Evolutionary conservation across 1,139 yeast genomes (phyloP), one percentile per base, ranked within the genome.

Genomic region (Geotrichum carabidarum): DNA sequence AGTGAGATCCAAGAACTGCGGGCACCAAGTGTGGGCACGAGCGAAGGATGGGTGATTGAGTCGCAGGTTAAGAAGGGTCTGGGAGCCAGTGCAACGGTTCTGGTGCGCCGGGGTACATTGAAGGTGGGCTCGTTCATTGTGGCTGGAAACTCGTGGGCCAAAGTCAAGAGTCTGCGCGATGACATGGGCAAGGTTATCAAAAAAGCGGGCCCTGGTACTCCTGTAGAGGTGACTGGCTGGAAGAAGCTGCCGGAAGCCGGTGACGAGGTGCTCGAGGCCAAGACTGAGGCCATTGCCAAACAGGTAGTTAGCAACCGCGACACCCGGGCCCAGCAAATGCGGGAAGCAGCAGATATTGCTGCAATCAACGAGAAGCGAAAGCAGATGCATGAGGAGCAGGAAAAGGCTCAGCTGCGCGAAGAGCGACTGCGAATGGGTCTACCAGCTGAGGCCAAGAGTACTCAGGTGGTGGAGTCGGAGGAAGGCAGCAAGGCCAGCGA

Each of bases 141-240:
- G 8, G 93, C 96, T 1, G 98, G 98, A 4, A 78, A 78, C 14
- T 83, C 96, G 0, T 88, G 84, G 74, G 88, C 96, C 71, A 87
- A 87, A 65, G 93, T 93, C 2, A 81, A 85, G 63, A 83, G 85
- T n/a, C 80, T 93, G 79, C 78, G 78, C 57, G 89, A 89, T 68
- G 96, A 89, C 63, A 68, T 73, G 57, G 93, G 93, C 1, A 83
- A 82, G 60, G 56, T 74, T 0, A 71, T 90, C 12, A 81, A 82
- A 60, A 57, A 70, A 31, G 98, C 96, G 0, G 81, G 82, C 0
- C 98, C 99, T 0, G 86, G 97, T 0, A 84, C 87, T 2, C 97
- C 98, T 0, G 95, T 89, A 1, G 95, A 90, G 64, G 77, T 93
- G 5, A 79, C 90, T 71, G 99, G 99, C 0, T 93, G 99, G 99